Conservation (phyloP, 345 rosid species). For the Acer negundo region DNA sequence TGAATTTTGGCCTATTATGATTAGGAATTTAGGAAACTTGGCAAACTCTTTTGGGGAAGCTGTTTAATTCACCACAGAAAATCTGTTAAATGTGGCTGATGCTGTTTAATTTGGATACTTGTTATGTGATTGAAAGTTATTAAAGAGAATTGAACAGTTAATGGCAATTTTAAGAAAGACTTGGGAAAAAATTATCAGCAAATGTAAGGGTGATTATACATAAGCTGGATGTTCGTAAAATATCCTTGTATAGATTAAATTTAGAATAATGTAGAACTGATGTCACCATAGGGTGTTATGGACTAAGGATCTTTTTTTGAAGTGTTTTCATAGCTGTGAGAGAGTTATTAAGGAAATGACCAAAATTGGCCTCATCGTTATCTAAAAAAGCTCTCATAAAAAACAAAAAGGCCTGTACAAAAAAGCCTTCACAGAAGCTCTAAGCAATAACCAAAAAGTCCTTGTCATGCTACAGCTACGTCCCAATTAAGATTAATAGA, state of each 20-base stretch:
- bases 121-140: neutral
- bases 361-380: neutral
- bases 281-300: neutral
- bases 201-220: neutral
- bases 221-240: neutral
- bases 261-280: neutral
- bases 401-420: no score
- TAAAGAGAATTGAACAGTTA: neutral
- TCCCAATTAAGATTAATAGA: neutral
- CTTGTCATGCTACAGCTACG: neutral
- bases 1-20: neutral
- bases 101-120: neutral
- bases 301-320: neutral
- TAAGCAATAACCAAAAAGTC: neutral
- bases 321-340: neutral
- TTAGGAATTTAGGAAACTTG: neutral
- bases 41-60: neutral
- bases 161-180: neutral
- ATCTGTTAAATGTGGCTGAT: neutral
- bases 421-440: neutral
- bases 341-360: neutral
- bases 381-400: neutral
- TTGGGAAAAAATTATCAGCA: no score
- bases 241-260: no score
- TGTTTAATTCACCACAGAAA: neutral